phyloP scores from a whole-genome alignment of 2,329 filamentous ascomycete species.

The Colletotrichum siamense region DNA sequence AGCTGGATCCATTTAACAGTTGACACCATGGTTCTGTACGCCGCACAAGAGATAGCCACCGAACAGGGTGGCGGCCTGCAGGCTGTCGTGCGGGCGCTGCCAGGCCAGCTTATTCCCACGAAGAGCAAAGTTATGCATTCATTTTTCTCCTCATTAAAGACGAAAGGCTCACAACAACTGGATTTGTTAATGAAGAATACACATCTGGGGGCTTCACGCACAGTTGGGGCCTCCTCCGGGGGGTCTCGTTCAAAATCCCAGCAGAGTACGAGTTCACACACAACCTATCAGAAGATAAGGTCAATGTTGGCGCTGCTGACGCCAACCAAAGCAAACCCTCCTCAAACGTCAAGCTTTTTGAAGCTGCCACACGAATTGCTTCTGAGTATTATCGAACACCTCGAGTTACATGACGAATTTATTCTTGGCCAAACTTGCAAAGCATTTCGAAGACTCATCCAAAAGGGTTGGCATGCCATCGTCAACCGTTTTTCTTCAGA shows the following conservation, averaged over 20 bases:
- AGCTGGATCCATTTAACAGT: not conserved
- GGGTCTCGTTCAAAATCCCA: no score
- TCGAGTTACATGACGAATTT: not conserved
- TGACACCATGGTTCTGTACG: not conserved
- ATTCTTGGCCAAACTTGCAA: not conserved
- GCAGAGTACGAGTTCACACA: not conserved
- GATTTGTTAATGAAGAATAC: not conserved
- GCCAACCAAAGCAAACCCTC: not conserved
- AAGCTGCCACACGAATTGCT: not conserved
- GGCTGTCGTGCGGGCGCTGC: not conserved
- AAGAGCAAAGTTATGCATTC: not conserved
- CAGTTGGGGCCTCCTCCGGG: accelerated
- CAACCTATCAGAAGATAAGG: accelerated
- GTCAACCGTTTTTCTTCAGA: not conserved
- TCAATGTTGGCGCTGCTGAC: not conserved
- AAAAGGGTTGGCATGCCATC: not conserved
- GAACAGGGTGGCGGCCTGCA: not conserved
- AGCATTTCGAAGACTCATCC: not conserved
- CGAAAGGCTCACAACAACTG: accelerated
- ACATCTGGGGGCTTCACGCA: accelerated
- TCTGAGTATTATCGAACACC: not conserved
- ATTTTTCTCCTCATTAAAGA: not conserved
- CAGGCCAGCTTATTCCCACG: not conserved
- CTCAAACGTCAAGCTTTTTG: not conserved
- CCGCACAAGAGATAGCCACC: not conserved